Evolutionary conservation across 2,329 filamentous ascomycete species (phyloP), one percentile per base, ranked within the genome.

Genomic region (Phaeophleospora eucalypticola): DNA sequence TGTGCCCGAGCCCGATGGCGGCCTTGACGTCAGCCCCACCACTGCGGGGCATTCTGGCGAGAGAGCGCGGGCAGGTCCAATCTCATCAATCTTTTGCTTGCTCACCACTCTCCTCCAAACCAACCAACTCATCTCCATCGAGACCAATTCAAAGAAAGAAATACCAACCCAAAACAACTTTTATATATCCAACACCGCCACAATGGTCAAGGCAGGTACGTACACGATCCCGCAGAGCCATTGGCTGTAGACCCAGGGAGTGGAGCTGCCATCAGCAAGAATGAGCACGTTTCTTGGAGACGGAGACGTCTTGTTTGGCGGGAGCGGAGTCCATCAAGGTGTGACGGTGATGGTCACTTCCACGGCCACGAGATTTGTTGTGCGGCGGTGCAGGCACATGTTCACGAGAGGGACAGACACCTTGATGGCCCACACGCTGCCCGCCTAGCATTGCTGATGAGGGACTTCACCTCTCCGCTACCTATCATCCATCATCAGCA

Each of bases 181-280:
- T 33, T 14, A 51, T 46, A 40, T 42, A 48, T 16, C 32, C 66
- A 60, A 68, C 72, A 76, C 75, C 76, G 75, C 76, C 86, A 95
- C 83, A 83, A 96, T 96, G 90, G 90, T 96, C 80, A 96, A 95
- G 82, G 90, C 91, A 77, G 88, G 89, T 95, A 82, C 68, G 86
- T 81, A 27, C 10, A 18, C 12, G 7, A 29, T 29, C 24, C 6
- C 24, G 6, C 6, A 43, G 43, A 27, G 44, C 48, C 43, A 45
- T 33, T 18, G 36, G 17, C 41, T 34, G n/a, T 37, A 14, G 52
- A 52, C 49, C 43, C 49, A 32, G 21, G 27, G 36, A 45, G 69
- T 72, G 61, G 68, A 56, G 51, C 53, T 50, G 41, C 41, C 42
- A n/a, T 17, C 45, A 46, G 54, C 52, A 49, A 49, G 53, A 60